A percentile compares a stretch with the other conserved stretches of the same genome.
These are phyloP conservation scores for Thalassiosira exigua DNA, from an alignment of 352 stramenopile genomes.

Conservation along the genomic window DNA sequence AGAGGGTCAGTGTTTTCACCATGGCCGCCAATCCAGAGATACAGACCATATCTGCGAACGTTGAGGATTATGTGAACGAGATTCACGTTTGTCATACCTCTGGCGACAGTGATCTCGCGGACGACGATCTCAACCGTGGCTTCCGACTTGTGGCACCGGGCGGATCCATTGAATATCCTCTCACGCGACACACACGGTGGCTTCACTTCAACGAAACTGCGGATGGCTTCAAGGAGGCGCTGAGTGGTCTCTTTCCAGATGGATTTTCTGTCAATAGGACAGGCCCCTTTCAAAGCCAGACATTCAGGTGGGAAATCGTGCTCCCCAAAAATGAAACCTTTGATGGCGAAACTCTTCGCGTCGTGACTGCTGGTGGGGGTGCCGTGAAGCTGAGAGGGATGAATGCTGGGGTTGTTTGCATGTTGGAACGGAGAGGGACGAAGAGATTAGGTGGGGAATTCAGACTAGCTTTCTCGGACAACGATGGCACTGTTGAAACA, in stretches of 20 bases:
- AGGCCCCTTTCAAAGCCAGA: constrained; percentile 36
- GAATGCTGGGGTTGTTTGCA: constrained; percentile 49
- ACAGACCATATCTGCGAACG: constrained; percentile 85
- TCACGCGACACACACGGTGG: constrained; percentile 57
- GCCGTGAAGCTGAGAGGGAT: constrained; percentile 45
- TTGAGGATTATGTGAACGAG: constrained; percentile 66
- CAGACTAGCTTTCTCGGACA: constrained; percentile 44
- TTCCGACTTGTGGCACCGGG: constrained; percentile 64
- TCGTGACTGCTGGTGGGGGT: constrained; percentile 57
- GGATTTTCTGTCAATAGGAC: constrained; percentile 58
- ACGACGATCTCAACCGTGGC: constrained; percentile 56
- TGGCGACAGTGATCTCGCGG: constrained; percentile 48
- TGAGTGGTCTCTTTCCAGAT: constrained; percentile 46
- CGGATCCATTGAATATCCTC: constrained; percentile 49
- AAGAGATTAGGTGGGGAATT: constrained; percentile 63
- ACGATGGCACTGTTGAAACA: constrained; percentile 32
- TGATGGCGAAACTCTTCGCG: constrained; percentile 56
- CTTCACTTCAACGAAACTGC: constrained; percentile 64
- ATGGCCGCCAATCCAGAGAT: constrained; percentile 78
- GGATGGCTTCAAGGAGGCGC: constrained; percentile 56
- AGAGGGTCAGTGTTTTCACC: constrained; percentile 62
- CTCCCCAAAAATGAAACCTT: constrained; percentile 63
- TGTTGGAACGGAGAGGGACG: constrained; percentile 46
- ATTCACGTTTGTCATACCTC: constrained; percentile 68
- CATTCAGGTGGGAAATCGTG: constrained; percentile 64